These are phyloP conservation scores for Yarrowia alimentaria DNA, from an alignment of 805 yeast species.

Conservation along the genomic window DNA sequence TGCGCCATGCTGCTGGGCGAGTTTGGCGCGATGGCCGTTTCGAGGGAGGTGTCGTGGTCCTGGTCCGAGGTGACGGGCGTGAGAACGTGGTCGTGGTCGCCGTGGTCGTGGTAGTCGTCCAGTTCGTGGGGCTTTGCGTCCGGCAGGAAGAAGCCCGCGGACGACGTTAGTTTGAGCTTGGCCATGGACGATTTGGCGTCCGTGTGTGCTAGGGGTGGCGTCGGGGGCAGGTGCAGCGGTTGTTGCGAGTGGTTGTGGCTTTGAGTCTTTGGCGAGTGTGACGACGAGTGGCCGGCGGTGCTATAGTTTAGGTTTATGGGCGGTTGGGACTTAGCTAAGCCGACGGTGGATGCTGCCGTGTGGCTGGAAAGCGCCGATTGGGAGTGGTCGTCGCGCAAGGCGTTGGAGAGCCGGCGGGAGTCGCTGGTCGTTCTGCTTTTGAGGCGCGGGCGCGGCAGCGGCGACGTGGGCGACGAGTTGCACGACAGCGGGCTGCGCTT, in stretches of 20 bases:
- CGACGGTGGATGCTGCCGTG: constrained; percentile 14
- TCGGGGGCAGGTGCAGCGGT: constrained; percentile 18
- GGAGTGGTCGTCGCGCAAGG: constrained; percentile 7
- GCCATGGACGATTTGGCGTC: constrained; percentile 21
- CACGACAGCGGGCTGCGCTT: constrained; percentile 5
- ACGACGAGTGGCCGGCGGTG: neutral
- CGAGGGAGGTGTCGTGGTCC: constrained; percentile 9
- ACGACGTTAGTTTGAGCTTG: constrained; percentile 23
- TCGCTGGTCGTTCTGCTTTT: constrained; percentile 3
- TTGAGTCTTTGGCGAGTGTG: neutral
- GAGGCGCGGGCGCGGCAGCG: neutral
- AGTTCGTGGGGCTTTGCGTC: constrained; percentile 1
- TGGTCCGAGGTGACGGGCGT: constrained; percentile 21
- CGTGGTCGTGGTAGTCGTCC: constrained; percentile 12
- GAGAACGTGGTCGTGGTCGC: constrained; percentile 24
- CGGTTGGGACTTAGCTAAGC: constrained; percentile 19
- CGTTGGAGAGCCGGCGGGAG: constrained; percentile 17
- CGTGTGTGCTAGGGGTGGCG: constrained; percentile 15
- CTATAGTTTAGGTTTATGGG: constrained; percentile 20
- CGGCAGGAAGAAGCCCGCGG: constrained; percentile 24
- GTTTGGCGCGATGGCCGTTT: constrained; percentile 7
- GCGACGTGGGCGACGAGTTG: constrained; percentile 15
- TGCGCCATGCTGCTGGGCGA: constrained; percentile 4
- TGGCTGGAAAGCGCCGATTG: constrained; percentile 24
- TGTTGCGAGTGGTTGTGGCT: neutral